Base-by-base conservation (phyloP, 2,329 filamentous ascomycete species). In the Colletotrichum eleusines region DNA sequence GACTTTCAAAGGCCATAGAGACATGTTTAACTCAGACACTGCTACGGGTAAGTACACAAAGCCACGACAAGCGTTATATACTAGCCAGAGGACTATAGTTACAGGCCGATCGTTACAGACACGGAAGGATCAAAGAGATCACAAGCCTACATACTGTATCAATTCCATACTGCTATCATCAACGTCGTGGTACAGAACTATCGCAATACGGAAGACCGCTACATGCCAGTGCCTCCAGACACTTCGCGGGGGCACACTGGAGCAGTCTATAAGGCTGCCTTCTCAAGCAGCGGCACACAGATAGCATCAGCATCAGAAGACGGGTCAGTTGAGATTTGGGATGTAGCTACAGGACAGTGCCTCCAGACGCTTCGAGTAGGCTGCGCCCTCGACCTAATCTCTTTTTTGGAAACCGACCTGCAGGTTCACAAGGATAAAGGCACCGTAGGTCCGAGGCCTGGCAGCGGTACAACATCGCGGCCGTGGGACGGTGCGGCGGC, bases 21-120 rank as follows among this genome's bases (percentile, higher is more conserved):
- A 16, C 20, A 0, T 1, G 8, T 6, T 46, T 12, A 6, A 0
- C 1, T n/a, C 42, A n/a, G 2, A 11, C 42, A 1, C 20, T 3
- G 5, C 7, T 18, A 46, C 42, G 23, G 42, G 42, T 46, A 46
- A n/a, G 1, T 46, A 12, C 20, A 5, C 9, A 1, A 3, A 11
- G 20, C 20, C 5, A 46, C 5, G 1, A n/a, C 12, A 1, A 5
- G 20, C 9, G 20, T n/a, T 5, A 5, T 2, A 12, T n/a, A 3
- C 42, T 23, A 46, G 23, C 20, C 20, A 46, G 20, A n/a, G 42
- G 3, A n/a, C 1, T n/a, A 3, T 4, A 12, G 5, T 46, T n/a
- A 46, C 20, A 46, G 42, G 9, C 8, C 8, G 20, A 5, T n/a
- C 2, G 11, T 11, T 46, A 46, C 20, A 46, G 9, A n/a, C 20